Conservation (phyloP, 108 stramenopile genomes). For the Cyclotella cryptica region DNA sequence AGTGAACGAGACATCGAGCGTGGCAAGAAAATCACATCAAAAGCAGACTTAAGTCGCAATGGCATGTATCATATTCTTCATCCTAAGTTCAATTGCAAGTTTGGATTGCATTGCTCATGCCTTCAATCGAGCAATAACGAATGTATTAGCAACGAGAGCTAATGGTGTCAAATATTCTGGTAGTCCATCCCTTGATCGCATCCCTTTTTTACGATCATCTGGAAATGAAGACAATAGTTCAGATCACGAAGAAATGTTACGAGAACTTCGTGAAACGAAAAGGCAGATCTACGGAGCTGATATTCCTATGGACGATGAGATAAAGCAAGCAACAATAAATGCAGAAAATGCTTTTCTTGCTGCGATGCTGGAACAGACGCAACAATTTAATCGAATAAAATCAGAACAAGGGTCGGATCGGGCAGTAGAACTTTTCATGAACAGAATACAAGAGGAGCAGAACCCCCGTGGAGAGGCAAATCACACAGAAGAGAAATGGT, state of each 20-base stretch:
- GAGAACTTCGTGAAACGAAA: conserved; percentile 36
- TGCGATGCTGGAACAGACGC: conserved; percentile 45
- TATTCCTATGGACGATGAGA: conserved; percentile 29
- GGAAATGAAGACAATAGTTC: not conserved
- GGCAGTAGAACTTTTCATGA: conserved; percentile 34
- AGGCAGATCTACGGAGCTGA: conserved; percentile 24
- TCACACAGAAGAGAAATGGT: not conserved
- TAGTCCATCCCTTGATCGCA: not conserved
- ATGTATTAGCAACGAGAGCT: not conserved
- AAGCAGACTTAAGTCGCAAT: not conserved
- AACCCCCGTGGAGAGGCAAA: not conserved
- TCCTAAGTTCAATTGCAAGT: not conserved
- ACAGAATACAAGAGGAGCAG: conserved; percentile 35
- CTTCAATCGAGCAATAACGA: not conserved
- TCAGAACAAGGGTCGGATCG: conserved; percentile 27
- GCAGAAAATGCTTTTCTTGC: conserved; percentile 48
- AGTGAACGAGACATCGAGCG: no score
- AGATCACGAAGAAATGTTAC: not conserved
- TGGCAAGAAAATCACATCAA: no score
- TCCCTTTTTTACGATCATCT: not conserved
- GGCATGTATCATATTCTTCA: not conserved
- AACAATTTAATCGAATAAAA: conserved; percentile 34
- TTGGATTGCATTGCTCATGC: not conserved
- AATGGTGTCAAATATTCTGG: not conserved
- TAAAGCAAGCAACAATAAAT: conserved; percentile 32